These are phyloP conservation scores for Oryza glumipatula DNA, from an alignment of 176 grass and related monocot genomes.

Conservation along the genomic window DNA sequence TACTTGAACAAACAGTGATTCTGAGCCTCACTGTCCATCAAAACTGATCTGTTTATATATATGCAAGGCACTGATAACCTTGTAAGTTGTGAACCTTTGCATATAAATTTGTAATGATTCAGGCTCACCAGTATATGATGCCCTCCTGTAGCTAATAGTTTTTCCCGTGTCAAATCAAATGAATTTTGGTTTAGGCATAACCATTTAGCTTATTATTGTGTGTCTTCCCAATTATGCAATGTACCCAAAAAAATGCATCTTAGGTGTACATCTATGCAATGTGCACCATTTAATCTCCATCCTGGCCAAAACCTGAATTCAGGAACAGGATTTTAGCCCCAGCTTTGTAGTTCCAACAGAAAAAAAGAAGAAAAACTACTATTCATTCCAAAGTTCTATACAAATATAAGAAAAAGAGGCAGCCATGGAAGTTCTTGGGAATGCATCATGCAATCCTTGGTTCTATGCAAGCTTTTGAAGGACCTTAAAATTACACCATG, in stretches of 20 bases:
- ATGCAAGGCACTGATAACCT: neutral
- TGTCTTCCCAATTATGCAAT: neutral
- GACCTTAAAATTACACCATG: constrained; percentile 3
- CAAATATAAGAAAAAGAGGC: neutral
- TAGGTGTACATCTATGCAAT: neutral
- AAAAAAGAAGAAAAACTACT: neutral
- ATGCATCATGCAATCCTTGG: neutral
- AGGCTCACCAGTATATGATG: neutral
- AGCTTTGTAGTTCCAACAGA: neutral
- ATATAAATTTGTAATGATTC: constrained; percentile 11
- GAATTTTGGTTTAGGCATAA: neutral
- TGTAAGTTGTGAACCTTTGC: neutral
- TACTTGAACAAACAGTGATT: neutral
- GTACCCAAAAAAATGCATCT: neutral
- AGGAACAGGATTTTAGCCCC: neutral
- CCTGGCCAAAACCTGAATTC: neutral
- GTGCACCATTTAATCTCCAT: neutral
- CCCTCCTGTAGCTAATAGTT: neutral
- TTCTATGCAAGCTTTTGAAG: neutral
- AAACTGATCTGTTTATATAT: neutral
- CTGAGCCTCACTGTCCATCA: constrained; percentile 6
- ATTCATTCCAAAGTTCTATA: neutral
- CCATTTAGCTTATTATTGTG: neutral
- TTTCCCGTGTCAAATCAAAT: neutral
- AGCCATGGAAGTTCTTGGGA: neutral